A percentile compares a stretch with the other conserved stretches of the same genome.
These are phyloP conservation scores for Harringtonia lauricola DNA, from an alignment of 2,329 filamentous ascomycete species.

Conservation along the genomic window DNA sequence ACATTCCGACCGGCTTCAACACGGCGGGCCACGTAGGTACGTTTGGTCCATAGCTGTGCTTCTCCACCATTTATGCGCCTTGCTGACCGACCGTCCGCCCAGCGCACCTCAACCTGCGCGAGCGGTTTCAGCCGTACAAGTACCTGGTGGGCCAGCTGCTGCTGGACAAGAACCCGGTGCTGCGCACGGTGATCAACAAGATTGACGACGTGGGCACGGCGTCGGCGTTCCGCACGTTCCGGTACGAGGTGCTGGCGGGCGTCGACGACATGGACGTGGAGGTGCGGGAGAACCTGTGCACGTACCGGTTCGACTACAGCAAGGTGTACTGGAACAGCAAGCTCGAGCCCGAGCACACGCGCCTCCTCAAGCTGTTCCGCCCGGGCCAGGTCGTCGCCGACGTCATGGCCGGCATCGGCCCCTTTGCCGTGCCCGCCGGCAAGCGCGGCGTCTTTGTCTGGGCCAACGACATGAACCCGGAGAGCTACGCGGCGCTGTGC, in stretches of 20 bases:
- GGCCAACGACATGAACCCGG: slow-evolving; percentile 95
- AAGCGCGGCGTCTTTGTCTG: slow-evolving; percentile 87
- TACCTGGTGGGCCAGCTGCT: slow-evolving; percentile 74
- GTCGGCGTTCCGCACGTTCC: slow-evolving; percentile 83
- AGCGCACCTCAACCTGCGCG: slow-evolving; percentile 85
- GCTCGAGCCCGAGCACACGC: slow-evolving; percentile 77
- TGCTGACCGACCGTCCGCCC: slow-evolving; percentile 1
- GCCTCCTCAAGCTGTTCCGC: slow-evolving; percentile 64
- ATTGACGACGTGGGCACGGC: slow-evolving; percentile 75
- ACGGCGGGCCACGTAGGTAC: slow-evolving; percentile 75
- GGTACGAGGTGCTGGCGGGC: slow-evolving; percentile 81
- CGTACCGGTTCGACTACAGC: slow-evolving; percentile 87
- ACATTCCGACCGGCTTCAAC: slow-evolving; percentile 78
- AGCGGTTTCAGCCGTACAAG: slow-evolving; percentile 77
- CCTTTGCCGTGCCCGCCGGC: slow-evolving; percentile 85
- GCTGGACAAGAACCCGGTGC: slow-evolving; percentile 73
- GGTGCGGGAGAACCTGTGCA: slow-evolving; percentile 69
- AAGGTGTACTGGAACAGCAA: slow-evolving; percentile 98
- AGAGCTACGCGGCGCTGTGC: slow-evolving; percentile 64
- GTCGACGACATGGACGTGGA: slow-evolving; percentile 74
- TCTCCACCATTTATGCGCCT: slow-evolving; percentile 5
- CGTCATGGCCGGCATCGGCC: slow-evolving; percentile 94
- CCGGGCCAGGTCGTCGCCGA: slow-evolving; percentile 87
- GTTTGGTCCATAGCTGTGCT: background rate
- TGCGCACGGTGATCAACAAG: slow-evolving; percentile 94